These are phyloP conservation scores for Aspergillus pseudoterreus DNA, from an alignment of 2,329 filamentous ascomycete genomes.

Conservation along the genomic window DNA sequence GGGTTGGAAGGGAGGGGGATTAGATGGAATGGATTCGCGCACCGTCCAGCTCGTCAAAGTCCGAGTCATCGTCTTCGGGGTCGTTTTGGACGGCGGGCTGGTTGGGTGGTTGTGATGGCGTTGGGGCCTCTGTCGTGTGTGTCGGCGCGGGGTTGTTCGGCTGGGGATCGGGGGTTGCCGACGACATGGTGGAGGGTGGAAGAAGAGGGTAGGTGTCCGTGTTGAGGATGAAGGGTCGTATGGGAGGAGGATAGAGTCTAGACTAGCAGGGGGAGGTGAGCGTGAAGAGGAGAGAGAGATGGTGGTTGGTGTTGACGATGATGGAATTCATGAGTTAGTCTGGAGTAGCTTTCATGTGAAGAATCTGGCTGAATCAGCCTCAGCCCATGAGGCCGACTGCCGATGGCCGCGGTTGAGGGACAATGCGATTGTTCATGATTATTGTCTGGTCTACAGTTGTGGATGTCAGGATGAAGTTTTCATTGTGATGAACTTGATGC, in stretches of 20 bases:
- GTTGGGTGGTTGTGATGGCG: constrained; percentile 5
- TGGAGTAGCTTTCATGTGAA: neutral
- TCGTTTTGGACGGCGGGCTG: constrained; percentile 7
- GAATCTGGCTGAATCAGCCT: neutral
- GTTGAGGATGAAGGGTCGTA: neutral
- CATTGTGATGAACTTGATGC: too few species aligned
- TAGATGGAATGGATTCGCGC: constrained; percentile 10
- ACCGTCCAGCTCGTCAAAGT: constrained; percentile 95
- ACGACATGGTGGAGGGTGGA: neutral
- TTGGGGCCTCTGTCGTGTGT: constrained; percentile 2
- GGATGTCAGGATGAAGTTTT: too few species aligned
- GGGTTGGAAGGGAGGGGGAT: neutral
- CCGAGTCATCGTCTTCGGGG: constrained; percentile 74
- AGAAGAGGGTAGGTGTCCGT: neutral
- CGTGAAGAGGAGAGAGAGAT: neutral
- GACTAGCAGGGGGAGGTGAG: constrained; percentile 11
- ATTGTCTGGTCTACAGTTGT: too few species aligned
- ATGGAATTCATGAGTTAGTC: neutral
- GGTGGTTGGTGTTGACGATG: neutral
- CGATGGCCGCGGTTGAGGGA: neutral
- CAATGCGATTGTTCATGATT: neutral
- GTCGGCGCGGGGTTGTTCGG: neutral
- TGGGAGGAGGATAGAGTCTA: constrained; percentile 10
- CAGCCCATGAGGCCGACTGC: neutral
- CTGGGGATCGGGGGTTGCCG: neutral